Evolutionary conservation across 129 eudicot species (phyloP).

Genomic region (Lactuca saligna): DNA sequence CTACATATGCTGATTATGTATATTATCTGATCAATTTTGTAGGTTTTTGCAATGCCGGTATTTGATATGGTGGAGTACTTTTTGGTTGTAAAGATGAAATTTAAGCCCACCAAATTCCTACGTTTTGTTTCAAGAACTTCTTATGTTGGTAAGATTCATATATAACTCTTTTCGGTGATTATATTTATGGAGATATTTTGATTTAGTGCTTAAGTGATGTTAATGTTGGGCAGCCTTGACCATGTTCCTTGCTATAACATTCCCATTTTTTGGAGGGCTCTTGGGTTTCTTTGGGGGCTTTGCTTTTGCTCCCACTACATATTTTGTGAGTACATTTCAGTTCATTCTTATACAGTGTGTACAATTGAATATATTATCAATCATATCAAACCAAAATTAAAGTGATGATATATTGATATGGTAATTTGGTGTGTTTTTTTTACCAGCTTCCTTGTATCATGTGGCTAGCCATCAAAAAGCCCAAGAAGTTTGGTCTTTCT

Average conservation of each 20-base stretch:
- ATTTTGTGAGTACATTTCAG: conserved; percentile 41
- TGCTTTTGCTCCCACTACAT: conserved; percentile 62
- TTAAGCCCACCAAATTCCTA: conserved; percentile 40
- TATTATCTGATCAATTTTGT: conserved; percentile 2
- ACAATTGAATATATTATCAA: neutral
- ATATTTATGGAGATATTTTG: neutral
- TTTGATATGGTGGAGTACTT: conserved; percentile 52
- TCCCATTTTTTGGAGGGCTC: conserved; percentile 69
- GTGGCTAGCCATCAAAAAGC: conserved; percentile 49
- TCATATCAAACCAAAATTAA: no score
- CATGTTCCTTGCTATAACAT: conserved; percentile 44
- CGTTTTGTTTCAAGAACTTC: conserved; percentile 41
- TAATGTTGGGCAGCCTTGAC: conserved; percentile 43
- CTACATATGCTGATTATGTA: neutral
- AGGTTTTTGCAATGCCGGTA: conserved; percentile 66
- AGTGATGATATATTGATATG: neutral
- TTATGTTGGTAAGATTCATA: conserved; percentile 47
- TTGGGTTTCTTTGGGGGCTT: conserved; percentile 63
- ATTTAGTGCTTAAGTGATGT: neutral
- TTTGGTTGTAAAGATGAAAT: conserved; percentile 38
- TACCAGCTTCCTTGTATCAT: conserved; percentile 57
- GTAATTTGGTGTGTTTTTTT: conserved; percentile 9
- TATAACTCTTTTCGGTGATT: neutral
- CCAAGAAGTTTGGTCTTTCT: conserved; percentile 44
- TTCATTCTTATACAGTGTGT: neutral